Percentiles rank a stretch among this genome's conserved stretches.
phyloP scores from a whole-genome alignment of 2,329 filamentous ascomycete species.

The Paradendryphiella salina region DNA sequence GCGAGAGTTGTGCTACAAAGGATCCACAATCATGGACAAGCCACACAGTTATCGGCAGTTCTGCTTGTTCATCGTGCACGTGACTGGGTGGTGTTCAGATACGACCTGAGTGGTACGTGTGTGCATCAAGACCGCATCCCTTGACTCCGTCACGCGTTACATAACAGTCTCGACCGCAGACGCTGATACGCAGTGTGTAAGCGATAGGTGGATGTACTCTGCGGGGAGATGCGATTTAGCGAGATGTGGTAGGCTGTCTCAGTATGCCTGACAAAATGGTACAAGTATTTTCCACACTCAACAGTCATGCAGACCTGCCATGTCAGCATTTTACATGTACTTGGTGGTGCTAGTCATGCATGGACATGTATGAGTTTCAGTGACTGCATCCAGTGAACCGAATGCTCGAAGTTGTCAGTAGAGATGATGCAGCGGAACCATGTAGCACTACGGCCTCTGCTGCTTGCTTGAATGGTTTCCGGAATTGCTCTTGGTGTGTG shows the following conservation, averaged over 20 bases:
- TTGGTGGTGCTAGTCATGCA: not conserved
- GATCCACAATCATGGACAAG: too few species aligned
- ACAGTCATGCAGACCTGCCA: not conserved
- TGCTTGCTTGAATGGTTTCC: too few species aligned
- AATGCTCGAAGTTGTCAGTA: not conserved
- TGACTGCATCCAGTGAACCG: not conserved
- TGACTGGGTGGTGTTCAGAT: not conserved
- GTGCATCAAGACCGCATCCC: not conserved
- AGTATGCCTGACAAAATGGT: not conserved
- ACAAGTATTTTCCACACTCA: not conserved
- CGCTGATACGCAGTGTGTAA: not conserved
- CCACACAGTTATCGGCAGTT: not conserved
- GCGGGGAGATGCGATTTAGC: conserved; percentile 1
- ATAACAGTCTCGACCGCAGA: not conserved
- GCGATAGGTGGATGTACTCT: not conserved
- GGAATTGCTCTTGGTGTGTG: not conserved
- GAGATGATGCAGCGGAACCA: not conserved
- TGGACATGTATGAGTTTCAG: not conserved
- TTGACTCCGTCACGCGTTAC: conserved; percentile 3
- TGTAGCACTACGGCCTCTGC: not conserved
- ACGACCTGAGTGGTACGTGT: not conserved
- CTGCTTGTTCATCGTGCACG: not conserved
- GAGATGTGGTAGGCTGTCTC: conserved; percentile 8
- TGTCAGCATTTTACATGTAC: not conserved
- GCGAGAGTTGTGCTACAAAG: too few species aligned